phyloP scores from a whole-genome alignment of 192 early-diverging fungal species.

The Coemansia sp. region DNA sequence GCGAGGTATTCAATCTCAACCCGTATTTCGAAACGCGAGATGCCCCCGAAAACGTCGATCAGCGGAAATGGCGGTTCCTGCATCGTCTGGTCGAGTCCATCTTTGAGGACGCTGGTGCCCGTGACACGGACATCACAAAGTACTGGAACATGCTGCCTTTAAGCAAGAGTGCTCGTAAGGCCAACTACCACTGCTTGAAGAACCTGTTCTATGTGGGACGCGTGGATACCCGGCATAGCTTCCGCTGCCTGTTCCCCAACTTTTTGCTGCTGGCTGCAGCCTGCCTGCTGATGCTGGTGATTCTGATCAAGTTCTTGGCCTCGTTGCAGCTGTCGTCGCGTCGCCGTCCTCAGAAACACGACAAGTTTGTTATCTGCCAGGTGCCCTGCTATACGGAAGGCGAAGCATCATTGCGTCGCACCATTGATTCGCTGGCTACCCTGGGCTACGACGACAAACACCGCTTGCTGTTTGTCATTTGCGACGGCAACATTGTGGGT shows the following conservation, averaged over 20 bases:
- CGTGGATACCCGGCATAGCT: conserved; percentile 75
- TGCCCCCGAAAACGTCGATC: conserved; percentile 44
- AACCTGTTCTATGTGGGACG: conserved; percentile 79
- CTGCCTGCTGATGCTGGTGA: conserved; percentile 72
- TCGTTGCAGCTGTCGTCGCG: conserved; percentile 70
- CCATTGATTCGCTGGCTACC: conserved; percentile 76
- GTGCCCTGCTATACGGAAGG: conserved; percentile 96
- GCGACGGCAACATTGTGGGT: conserved; percentile 82
- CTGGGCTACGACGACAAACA: conserved; percentile 83
- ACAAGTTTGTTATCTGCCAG: conserved; percentile 94
- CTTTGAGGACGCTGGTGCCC: conserved; percentile 58
- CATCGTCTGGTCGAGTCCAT: conserved; percentile 58
- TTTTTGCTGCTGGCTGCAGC: conserved; percentile 80
- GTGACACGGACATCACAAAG: conserved; percentile 54
- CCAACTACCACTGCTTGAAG: conserved; percentile 70
- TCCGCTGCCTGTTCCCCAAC: conserved; percentile 78
- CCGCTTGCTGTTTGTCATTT: conserved; percentile 83
- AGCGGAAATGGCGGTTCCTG: conserved; percentile 58
- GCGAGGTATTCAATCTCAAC: conserved; percentile 64
- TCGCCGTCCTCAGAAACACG: conserved; percentile 79
- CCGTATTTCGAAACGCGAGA: conserved; percentile 59
- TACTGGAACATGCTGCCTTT: conserved; percentile 56
- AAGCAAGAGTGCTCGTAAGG: conserved; percentile 18
- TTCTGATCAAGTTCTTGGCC: conserved; percentile 76
- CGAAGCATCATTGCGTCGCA: conserved; percentile 77